Conservation (phyloP, 2,329 filamentous ascomycete species). For the Nemania diffusa region DNA sequence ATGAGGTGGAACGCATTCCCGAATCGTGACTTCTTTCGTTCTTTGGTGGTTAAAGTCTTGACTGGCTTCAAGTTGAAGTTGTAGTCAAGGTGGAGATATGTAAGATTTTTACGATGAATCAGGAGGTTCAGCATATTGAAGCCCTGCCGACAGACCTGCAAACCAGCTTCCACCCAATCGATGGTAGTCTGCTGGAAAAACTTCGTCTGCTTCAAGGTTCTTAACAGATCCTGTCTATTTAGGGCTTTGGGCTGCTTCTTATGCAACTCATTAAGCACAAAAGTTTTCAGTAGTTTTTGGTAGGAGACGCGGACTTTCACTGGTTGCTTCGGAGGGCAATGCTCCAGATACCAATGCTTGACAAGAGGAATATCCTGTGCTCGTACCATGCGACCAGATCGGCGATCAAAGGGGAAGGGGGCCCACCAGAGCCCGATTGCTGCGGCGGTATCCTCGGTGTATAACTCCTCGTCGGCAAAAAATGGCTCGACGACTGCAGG, state of each 20-base stretch:
- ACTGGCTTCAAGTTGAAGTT: constrained; percentile 99
- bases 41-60: constrained; percentile 97
- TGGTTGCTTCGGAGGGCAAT: constrained; percentile 85
- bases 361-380: constrained; percentile 96
- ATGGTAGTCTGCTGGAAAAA: constrained; percentile 99
- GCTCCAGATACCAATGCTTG: constrained; percentile 98
- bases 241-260: constrained; percentile 95
- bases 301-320: constrained; percentile 99
- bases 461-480: constrained; percentile 86
- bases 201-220: constrained; percentile 92
- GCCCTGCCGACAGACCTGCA: constrained; percentile 97
- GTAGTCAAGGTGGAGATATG: constrained; percentile 97
- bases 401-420: constrained; percentile 92
- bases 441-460: constrained; percentile 87
- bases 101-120: constrained; percentile 98
- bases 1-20: constrained; percentile 99
- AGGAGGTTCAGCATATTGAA: constrained; percentile 99
- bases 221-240: constrained; percentile 91
- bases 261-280: constrained; percentile 94
- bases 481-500: constrained; percentile 86
- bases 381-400: constrained; percentile 94
- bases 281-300: constrained; percentile 96
- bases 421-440: constrained; percentile 99
- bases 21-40: constrained; percentile 98
- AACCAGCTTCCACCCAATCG: constrained; percentile 98